These are phyloP conservation scores for Morella rubra DNA, from an alignment of 306 rosid species.

Conservation along the genomic window DNA sequence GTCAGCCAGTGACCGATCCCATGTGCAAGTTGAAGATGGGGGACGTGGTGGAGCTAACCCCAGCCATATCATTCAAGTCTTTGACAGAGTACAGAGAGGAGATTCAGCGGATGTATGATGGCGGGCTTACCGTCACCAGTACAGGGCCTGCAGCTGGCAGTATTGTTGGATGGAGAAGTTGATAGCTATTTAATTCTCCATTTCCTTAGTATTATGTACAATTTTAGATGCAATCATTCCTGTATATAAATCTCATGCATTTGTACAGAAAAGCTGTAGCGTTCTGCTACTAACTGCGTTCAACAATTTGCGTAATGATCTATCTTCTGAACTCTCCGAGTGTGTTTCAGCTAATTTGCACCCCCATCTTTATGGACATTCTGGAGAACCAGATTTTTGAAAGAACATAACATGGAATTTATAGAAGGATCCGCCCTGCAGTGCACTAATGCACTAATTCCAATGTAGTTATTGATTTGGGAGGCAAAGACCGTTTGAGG, in stretches of 20 bases:
- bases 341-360: too few species aligned
- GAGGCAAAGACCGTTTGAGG: too few species aligned
- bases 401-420: too few species aligned
- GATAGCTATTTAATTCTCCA: constrained; percentile 26
- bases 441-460: too few species aligned
- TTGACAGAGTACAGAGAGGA: constrained; percentile 87
- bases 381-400: too few species aligned
- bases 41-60: constrained; percentile 86
- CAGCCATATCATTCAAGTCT: constrained; percentile 70
- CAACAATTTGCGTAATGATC: constrained; percentile 35
- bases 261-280: constrained; percentile 46
- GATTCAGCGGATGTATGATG: constrained; percentile 89
- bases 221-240: constrained; percentile 26
- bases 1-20: constrained; percentile 63
- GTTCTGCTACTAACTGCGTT: constrained; percentile 43
- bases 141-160: constrained; percentile 45
- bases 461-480: too few species aligned
- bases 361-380: too few species aligned
- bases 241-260: constrained; percentile 30
- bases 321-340: not conserved
- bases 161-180: constrained; percentile 63
- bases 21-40: constrained; percentile 87
- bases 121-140: constrained; percentile 56
- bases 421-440: too few species aligned
- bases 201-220: not conserved